A percentile compares a stretch with the other conserved stretches of the same genome.
Evolutionary conservation across 2,329 filamentous ascomycete species (phyloP).

Genomic region (Neofusicoccum cordaticola): DNA sequence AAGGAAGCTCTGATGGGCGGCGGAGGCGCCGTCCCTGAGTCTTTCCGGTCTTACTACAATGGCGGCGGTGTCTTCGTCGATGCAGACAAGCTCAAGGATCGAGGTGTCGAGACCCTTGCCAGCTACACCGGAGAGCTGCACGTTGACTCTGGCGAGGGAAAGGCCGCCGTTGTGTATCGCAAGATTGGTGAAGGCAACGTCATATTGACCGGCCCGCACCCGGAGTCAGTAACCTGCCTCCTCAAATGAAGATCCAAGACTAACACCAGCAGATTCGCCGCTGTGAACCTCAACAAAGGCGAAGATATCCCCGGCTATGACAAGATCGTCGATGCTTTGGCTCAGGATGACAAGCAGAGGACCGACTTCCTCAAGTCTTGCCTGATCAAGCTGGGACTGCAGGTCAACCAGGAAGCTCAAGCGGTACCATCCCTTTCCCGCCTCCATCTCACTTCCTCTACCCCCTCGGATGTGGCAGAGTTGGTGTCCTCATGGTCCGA

Average conservation of each 20-base stretch:
- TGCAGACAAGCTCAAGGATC: slow-evolving; percentile 58
- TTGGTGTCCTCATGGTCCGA: slow-evolving; percentile 66
- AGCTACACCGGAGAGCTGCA: slow-evolving; percentile 72
- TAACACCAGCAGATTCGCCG: slow-evolving; percentile 65
- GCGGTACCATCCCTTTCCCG: slow-evolving; percentile 75
- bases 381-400: slow-evolving; percentile 76
- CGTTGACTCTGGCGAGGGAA: slow-evolving; percentile 70
- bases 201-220: slow-evolving; percentile 83
- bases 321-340: slow-evolving; percentile 65
- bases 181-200: slow-evolving; percentile 77
- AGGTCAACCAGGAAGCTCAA: slow-evolving; percentile 66
- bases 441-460: slow-evolving; percentile 74
- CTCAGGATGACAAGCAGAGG: slow-evolving; percentile 67
- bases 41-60: slow-evolving; percentile 83
- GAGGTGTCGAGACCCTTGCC: slow-evolving; percentile 77
- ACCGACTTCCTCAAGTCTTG: slow-evolving; percentile 75
- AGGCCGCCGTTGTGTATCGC: slow-evolving; percentile 80
- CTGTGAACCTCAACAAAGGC: slow-evolving; percentile 69
- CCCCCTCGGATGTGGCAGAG: slow-evolving; percentile 63
- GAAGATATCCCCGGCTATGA: slow-evolving; percentile 67
- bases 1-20: slow-evolving; percentile 54
- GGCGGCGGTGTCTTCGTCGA: slow-evolving; percentile 92
- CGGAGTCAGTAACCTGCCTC: slow-evolving; percentile 63
- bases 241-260: background rate
- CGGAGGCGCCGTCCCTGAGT: slow-evolving; percentile 53